A percentile compares a stretch with the other conserved stretches of the same genome.
phyloP scores from a whole-genome alignment of 768 basidiomycete species.

The Hortiboletus flavorubellus region DNA sequence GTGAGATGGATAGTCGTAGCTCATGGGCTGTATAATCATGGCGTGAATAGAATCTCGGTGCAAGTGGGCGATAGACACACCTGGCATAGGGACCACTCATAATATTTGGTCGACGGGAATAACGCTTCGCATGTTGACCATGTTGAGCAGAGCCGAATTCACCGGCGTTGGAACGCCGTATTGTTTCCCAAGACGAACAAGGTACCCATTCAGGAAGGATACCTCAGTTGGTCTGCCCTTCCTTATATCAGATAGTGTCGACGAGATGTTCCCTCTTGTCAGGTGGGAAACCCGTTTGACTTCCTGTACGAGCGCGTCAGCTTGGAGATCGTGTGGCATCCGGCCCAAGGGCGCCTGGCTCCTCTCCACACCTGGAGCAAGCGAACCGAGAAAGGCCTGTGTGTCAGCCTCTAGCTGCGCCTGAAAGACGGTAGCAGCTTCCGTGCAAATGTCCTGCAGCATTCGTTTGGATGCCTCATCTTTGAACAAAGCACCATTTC shows the following conservation, averaged over 20 bases:
- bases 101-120: conserved; percentile 52
- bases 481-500: conserved; percentile 71
- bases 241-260: conserved; percentile 74
- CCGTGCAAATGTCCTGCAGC: conserved; percentile 56
- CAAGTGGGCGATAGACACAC: conserved; percentile 8
- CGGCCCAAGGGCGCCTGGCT: conserved; percentile 32
- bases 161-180: conserved; percentile 58
- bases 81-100: conserved; percentile 3
- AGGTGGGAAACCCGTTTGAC: conserved; percentile 52
- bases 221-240: conserved; percentile 69
- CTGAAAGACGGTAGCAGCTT: conserved; percentile 62
- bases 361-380: conserved; percentile 22
- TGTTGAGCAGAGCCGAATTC: conserved; percentile 50
- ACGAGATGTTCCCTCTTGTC: conserved; percentile 71
- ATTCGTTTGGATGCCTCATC: conserved; percentile 43
- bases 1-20: not conserved
- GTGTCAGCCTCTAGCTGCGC: conserved; percentile 46
- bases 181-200: conserved; percentile 57
- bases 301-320: conserved; percentile 48
- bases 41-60: not conserved
- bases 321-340: conserved; percentile 46
- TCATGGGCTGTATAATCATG: not conserved
- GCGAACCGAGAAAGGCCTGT: conserved; percentile 20
- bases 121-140: conserved; percentile 55
- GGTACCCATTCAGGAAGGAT: conserved; percentile 78